Conservation (phyloP, 2,329 filamentous ascomycete genomes). For the Penicillium aurantiogriseum region DNA sequence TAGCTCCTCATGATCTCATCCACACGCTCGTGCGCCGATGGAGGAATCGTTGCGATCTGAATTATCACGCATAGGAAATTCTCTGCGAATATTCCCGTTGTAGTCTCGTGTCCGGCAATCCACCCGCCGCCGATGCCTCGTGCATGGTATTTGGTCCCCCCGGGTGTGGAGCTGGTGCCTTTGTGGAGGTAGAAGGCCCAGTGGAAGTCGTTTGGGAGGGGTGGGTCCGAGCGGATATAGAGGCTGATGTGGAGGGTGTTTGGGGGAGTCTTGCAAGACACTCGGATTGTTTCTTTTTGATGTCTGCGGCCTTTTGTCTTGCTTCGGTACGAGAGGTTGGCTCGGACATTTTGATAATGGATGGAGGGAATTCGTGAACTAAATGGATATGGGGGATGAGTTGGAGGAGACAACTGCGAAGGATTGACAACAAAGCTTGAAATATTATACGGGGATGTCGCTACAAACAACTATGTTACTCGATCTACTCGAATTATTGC, state of each 20-base stretch:
- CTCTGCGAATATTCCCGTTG: not conserved
- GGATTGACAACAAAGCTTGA: not conserved
- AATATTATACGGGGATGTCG: not conserved
- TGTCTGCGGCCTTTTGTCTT: not conserved
- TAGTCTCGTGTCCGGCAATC: constrained; percentile 15
- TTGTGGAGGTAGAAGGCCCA: constrained; percentile 14
- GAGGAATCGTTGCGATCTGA: not conserved
- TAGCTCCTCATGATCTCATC: constrained; percentile 2
- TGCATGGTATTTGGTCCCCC: constrained; percentile 11
- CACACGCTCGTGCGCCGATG: not conserved
- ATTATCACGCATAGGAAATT: constrained; percentile 1
- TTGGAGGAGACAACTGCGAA: not conserved
- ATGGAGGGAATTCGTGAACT: not conserved
- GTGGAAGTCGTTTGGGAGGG: constrained; percentile 11
- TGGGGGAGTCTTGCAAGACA: not conserved
- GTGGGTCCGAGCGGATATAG: constrained; percentile 6
- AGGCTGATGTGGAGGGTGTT: not conserved
- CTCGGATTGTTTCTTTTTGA: constrained; percentile 1
- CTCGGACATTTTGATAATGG: not conserved
- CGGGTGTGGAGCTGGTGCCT: not conserved
- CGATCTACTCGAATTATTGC: too few species aligned
- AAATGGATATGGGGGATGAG: not conserved
- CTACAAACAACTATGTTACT: not conserved
- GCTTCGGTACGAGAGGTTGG: not conserved
- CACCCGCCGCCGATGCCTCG: constrained; percentile 2